phyloP scores from a whole-genome alignment of 805 yeast genomes.

The Myxozyma lipomycoides region DNA sequence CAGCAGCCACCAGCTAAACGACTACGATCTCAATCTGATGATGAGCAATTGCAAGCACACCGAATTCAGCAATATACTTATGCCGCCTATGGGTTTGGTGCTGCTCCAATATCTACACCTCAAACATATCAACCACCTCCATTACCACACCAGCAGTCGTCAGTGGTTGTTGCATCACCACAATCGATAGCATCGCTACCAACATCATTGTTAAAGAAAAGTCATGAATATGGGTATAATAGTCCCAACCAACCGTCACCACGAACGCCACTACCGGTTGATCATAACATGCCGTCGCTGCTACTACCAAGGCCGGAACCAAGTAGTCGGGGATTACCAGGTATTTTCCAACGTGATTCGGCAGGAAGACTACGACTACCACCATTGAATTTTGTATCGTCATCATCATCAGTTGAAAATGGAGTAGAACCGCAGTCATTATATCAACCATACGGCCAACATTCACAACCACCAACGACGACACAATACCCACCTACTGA shows the following conservation, averaged over 20 bases:
- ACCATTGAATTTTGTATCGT: slow-evolving; percentile 10
- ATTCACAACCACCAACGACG: neutral
- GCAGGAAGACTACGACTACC: slow-evolving; percentile 15
- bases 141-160: neutral
- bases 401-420: neutral
- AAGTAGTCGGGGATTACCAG: neutral
- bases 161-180: neutral
- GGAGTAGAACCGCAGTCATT: neutral
- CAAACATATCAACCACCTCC: neutral
- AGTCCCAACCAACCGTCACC: too few relatives aligned
- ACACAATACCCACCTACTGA: neutral
- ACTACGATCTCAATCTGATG: neutral
- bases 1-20: neutral
- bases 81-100: neutral
- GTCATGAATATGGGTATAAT: too few relatives aligned
- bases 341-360: neutral
- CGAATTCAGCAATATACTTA: neutral
- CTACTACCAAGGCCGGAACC: neutral
- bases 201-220: neutral
- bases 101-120: neutral
- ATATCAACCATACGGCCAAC: neutral
- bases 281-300: neutral
- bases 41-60: slow-evolving; percentile 4
- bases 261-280: neutral
- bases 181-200: too few relatives aligned